Base-by-base conservation (phyloP, 2,329 filamentous ascomycete genomes). In the Apiospora hydei region DNA sequence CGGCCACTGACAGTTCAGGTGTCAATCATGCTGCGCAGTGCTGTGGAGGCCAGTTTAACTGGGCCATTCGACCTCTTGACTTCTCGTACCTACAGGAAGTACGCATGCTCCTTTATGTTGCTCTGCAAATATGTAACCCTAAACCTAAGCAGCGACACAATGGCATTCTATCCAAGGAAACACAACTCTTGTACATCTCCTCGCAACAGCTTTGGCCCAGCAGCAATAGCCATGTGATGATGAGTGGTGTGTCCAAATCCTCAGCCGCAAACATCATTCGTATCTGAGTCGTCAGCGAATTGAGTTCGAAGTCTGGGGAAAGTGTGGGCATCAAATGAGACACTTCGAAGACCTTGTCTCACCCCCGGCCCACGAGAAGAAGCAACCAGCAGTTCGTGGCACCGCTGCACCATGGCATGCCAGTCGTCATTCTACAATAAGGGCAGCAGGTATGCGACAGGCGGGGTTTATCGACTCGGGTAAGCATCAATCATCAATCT, bases 271-370 rank as follows among this genome's bases (percentile, higher is more conserved):
- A 5, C 53, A 38, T 61, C 53, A 61, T 21, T 61, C 53, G 38
- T 21, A 61, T 61, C 53, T 34, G 14, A 61, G 26, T 21, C 30
- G 53, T 16, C 26, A 61, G 53, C 53, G 53, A 38, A 61, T 61
- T 61, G 53, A 38, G 30, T 61, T 61, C 53, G 53, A 38, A 61
- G 38, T 61, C 53, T 61, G 53, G 53, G 53, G 53, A 61, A 61
- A 38, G 26, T 61, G 26, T 61, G 53, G 53, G 26, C 30, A 61
- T 18, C 26, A 21, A 5, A 34, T 38, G 30, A 61, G 53, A 38
- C 53, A 61, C 34, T 21, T 61, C 16, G 53, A 61, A 30, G 26
- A 16, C 30, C 18, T 34, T 61, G 26, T 34, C 16, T 61, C 53
- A 61, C 16, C 53, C 53, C 30, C 26, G 7, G 18, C 16, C 53